Evolutionary conservation across 257 asterid species (phyloP), one percentile per base, ranked within the genome.

Genomic region (Orobanche coerulescens): DNA sequence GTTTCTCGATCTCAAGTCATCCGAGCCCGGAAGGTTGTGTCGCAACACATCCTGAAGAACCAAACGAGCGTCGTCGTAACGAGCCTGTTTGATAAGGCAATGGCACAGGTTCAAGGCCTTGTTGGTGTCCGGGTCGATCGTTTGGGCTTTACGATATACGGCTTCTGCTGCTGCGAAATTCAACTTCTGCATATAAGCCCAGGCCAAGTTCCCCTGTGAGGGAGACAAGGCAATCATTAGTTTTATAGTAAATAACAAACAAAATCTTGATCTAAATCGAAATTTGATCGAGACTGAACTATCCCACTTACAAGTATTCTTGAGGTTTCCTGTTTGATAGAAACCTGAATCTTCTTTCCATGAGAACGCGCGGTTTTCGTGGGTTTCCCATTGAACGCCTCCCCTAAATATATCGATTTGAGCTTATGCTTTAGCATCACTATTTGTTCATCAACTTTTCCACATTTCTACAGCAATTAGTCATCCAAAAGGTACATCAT

Each of bases 121-220:
- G 68, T 85, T 87, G n/a, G 87, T 75, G 20, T 90, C 96, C 0
- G 87, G 81, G 6, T 90, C 91, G 20, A 90, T 83, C 87, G 80
- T 85, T 57, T 87, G 96, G 25, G 97, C 95, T 69, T 87, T 90
- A 0, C 83, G 71, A 40, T 87, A 90, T 0, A 85, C 80, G 7
- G 76, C 92, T 62, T 87, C 97, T 0, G 97, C 97, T 18, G 87
- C 84, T 16, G 80, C 71, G 62, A 70, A 87, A 39, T 85, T 82
- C 0, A 79, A 70, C 59, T 87, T 87, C 63, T 80, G 94, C 90
- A 81, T 90, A 33, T 87, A 90, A 0, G 95, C 94, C 97, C 97
- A 90, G 0, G 84, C 97, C 42, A 90, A 59, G 67, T 88, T 87
- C 1, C 97, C 95, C 95, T 82, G 73, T 34, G 5, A 65, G 2